Conservation (phyloP, 192 early-diverging fungal species). For the Backusella tarrabulga region DNA sequence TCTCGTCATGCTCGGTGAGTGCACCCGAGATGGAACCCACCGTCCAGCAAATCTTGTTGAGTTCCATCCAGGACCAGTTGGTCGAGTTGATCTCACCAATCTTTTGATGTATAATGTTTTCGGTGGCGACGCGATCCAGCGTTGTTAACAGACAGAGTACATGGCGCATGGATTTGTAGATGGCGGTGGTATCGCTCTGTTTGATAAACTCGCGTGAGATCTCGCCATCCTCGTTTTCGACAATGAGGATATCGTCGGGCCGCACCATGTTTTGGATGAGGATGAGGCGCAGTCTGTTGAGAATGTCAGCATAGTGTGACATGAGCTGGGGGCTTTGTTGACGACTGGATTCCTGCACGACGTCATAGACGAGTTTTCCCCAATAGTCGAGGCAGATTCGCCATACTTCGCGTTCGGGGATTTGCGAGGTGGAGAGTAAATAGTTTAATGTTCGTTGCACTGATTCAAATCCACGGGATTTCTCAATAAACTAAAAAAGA, state of each 20-base stretch:
- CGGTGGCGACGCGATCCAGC: background rate
- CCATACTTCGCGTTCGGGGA: slow-evolving; percentile 19
- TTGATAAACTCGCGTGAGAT: slow-evolving; percentile 7
- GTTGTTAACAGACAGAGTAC: background rate
- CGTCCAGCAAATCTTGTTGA: slow-evolving; percentile 12
- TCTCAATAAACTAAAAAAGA: background rate
- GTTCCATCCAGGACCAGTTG: slow-evolving; percentile 8
- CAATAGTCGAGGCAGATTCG: slow-evolving; percentile 27
- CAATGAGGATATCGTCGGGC: slow-evolving; percentile 16
- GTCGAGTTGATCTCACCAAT: background rate
- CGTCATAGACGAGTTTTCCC: slow-evolving; percentile 14
- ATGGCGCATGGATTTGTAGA: slow-evolving; percentile 8
- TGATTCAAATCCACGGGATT: background rate
- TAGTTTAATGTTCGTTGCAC: slow-evolving; percentile 3
- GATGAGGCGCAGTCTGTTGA: background rate
- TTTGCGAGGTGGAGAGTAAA: background rate
- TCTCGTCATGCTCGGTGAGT: background rate
- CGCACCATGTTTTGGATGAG: slow-evolving; percentile 17
- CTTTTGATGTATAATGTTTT: slow-evolving; percentile 12
- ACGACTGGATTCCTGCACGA: background rate
- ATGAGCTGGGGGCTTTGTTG: background rate
- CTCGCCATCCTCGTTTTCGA: slow-evolving; percentile 19
- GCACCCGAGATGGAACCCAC: slow-evolving; percentile 10
- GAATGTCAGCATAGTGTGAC: background rate
- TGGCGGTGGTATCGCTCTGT: slow-evolving; percentile 18